Evolutionary conservation across 1,284 basidiomycete genomes (phyloP), one percentile per base, ranked within the genome.

Genomic region (Earliella scabrosa): DNA sequence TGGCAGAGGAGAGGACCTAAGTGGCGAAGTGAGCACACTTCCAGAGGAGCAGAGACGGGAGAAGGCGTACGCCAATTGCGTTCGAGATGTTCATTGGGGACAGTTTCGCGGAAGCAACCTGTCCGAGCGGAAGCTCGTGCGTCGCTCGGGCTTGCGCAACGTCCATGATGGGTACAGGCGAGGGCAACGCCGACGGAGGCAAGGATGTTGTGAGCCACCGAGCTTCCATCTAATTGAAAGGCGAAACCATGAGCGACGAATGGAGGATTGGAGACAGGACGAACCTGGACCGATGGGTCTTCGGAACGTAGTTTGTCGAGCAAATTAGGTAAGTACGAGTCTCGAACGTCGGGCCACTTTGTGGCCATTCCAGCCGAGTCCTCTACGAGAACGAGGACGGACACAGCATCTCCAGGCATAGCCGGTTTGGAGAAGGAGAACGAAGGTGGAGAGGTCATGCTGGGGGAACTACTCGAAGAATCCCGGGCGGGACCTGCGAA

Each of bases 351-450:
- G 63, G 76, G 66, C 86, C 87, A 88, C 38, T 77, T 73, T 18
- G 64, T 41, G 24, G 73, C 65, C 75, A 87, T 82, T 4, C 69
- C 67, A 29, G 70, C 69, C 0, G 85, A 87, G 63, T 87, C 85
- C 71, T 88, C 86, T 64, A 88, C 77, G 58, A 88, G 75, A 59
- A 88, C 69, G 45, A 87, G 75, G 45, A 77, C 76, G 32, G 78
- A 75, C 45, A 81, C 71, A 4, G 77, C 74, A 58, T 78, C 77
- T 32, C 74, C 72, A 14, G 73, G 69, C 31, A 71, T 67, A 24
- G 72, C 51, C 45, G 76, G 70, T 32, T 67, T 65, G 66, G 77
- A 75, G 60, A 78, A 66, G 31, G 63, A 58, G 56, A 60, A 53
- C 47, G 63, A 64, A 55, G 58, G 47, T 40, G 51, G 56, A 27